Evolutionary conservation across 768 basidiomycete species (phyloP).

Genomic region (Calocera viscosa): DNA sequence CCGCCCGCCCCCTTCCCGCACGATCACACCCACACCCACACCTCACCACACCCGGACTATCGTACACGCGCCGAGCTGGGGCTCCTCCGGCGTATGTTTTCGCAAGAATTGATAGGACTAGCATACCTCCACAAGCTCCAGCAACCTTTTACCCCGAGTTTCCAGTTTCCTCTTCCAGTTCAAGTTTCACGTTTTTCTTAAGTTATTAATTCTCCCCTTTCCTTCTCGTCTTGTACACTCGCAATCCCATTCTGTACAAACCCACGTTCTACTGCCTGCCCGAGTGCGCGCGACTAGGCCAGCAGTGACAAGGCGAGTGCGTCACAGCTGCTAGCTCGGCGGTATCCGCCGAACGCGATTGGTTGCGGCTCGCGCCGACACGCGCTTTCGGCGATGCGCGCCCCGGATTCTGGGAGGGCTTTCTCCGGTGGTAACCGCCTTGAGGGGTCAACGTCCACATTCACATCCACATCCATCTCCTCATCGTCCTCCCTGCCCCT

Average conservation of each 20-base stretch:
- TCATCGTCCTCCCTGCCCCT: no score
- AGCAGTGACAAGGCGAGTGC: not conserved
- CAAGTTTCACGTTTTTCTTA: not conserved
- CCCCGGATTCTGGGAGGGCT: slow-evolving; percentile 2
- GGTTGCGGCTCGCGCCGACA: not conserved
- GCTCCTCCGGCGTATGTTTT: no score
- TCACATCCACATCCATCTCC: no score
- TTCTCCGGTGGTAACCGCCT: no score
- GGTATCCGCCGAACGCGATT: not conserved
- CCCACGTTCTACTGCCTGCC: no score
- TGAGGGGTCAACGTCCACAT: not conserved
- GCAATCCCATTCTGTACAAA: not conserved
- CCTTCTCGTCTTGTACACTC: not conserved
- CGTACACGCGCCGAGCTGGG: not conserved
- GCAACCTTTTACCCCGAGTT: not conserved
- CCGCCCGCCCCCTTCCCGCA: not conserved
- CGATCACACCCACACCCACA: not conserved
- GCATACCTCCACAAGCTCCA: not conserved
- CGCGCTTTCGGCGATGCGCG: not conserved
- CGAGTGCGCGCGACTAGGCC: no score
- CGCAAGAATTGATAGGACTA: no score
- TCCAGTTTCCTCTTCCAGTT: not conserved
- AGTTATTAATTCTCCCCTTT: not conserved
- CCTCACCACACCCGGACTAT: not conserved
- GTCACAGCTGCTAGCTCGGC: not conserved